Conservation (phyloP, 306 rosid species). For the Vigna mungo region DNA sequence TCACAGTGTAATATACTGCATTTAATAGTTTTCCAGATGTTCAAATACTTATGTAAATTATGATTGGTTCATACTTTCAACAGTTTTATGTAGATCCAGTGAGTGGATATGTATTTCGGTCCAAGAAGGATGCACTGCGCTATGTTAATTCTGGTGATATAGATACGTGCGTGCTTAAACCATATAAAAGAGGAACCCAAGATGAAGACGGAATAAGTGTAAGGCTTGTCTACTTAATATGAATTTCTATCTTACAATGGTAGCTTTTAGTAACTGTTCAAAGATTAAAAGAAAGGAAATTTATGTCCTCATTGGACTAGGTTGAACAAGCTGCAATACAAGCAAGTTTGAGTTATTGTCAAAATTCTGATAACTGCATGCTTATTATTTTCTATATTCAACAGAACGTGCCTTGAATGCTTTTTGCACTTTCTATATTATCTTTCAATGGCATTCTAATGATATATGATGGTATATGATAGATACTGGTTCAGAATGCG, state of each 20-base stretch:
- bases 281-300: neutral
- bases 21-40: neutral
- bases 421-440: neutral
- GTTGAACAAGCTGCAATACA: neutral
- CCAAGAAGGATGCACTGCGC: constrained; percentile 23
- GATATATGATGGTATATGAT: neutral
- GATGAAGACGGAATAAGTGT: constrained; percentile 1
- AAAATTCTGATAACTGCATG: neutral
- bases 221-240: neutral
- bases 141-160: constrained; percentile 14
- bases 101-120: constrained; percentile 3
- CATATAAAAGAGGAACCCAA: neutral
- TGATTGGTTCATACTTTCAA: constrained; percentile 6
- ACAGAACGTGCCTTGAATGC: neutral
- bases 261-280: neutral
- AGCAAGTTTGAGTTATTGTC: neutral
- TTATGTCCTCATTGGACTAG: neutral
- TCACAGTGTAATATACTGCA: constrained; percentile 12
- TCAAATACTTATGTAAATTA: neutral
- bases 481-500: neutral
- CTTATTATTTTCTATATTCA: constrained; percentile 4
- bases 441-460: neutral
- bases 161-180: neutral
- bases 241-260: neutral
- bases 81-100: constrained; percentile 16